Conservation (phyloP, 306 rosid species). For the Elaeagnus macrophylla region DNA sequence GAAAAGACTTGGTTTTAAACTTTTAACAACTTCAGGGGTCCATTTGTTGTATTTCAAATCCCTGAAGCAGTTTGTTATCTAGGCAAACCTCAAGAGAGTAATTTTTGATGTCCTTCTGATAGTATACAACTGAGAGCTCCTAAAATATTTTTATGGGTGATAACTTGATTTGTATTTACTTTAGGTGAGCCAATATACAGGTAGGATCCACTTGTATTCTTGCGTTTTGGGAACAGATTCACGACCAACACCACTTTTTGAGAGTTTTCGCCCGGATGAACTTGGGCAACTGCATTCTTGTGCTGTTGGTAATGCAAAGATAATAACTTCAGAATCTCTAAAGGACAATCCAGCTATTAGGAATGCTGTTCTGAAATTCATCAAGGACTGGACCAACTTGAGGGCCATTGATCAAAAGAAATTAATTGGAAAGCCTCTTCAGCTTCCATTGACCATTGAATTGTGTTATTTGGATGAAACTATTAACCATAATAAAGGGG, state of each 20-base stretch:
- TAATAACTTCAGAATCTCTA: constrained; percentile 19
- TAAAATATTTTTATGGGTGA: too few species aligned
- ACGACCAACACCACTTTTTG: constrained; percentile 73
- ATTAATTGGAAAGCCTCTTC: constrained; percentile 78
- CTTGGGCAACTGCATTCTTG: constrained; percentile 43
- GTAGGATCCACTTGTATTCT: constrained; percentile 84
- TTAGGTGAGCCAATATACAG: constrained; percentile 88
- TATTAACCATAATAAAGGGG: constrained; percentile 63
- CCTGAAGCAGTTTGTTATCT: too few species aligned
- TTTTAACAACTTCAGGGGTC: too few species aligned
- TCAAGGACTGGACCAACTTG: constrained; percentile 65
- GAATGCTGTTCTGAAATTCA: constrained; percentile 49
- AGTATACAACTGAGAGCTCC: too few species aligned
- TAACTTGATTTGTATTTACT: constrained; percentile 7
- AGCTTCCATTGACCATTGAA: constrained; percentile 75
- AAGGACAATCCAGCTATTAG: constrained; percentile 39
- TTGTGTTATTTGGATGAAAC: constrained; percentile 69
- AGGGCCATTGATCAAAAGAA: constrained; percentile 72
- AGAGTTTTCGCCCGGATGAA: constrained; percentile 81
- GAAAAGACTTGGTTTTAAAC: too few species aligned
- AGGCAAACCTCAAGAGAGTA: too few species aligned
- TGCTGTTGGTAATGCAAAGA: constrained; percentile 28
- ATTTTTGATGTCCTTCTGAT: too few species aligned
- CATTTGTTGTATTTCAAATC: too few species aligned
- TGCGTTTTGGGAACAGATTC: constrained; percentile 64